Evolutionary conservation across 306 rosid species (phyloP), one percentile per base, ranked within the genome.

Genomic region (Prunus kanzakura): DNA sequence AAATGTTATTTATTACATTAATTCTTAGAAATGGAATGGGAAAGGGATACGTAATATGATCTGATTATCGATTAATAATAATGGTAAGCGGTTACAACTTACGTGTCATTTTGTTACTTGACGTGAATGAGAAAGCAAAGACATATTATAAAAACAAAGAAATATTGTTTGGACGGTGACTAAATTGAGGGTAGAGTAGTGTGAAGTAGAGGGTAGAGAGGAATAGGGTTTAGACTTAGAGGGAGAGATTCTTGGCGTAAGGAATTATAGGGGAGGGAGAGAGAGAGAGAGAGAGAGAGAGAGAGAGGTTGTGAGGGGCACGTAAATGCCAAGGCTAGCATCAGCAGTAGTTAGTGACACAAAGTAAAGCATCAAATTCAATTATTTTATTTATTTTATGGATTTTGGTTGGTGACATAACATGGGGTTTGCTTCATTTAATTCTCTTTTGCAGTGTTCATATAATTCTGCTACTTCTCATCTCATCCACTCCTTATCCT

Each of bases 171-270:
- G 81, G 60, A 62, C 79, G 82, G 86, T 76, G 84, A 57, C 50
- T 73, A 66, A 60, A 80, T 32, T 76, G 74, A 22, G 66, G 4
- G 76, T 22, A n/a, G 75, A 71, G 67, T 55, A 41, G 82, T 83
- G 84, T 73, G 84, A 66, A 83, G 81, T 71, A 29, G 84, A 27
- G 41, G 66, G 80, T 76, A 66, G 88, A 77, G 84, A 71, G 86
- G 72, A 81, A 73, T 61, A 38, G 79, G 66, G 81, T 25, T 23
- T 62, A 16, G 38, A 52, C 19, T 23, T 62, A 20, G 38, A 54
- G 75, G 54, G 43, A 64, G 54, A 87, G 88, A 92, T 88, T 89
- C 93, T 87, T 88, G 78, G 93, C 87, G 90, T 90, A 72, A 73
- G 85, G 86, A 84, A 72, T 78, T 82, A 25, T 38, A 6, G 66